Evolutionary conservation across 352 stramenopile genomes (phyloP), one percentile per base, ranked within the genome.

Genomic region (Phytophthora meadii): DNA sequence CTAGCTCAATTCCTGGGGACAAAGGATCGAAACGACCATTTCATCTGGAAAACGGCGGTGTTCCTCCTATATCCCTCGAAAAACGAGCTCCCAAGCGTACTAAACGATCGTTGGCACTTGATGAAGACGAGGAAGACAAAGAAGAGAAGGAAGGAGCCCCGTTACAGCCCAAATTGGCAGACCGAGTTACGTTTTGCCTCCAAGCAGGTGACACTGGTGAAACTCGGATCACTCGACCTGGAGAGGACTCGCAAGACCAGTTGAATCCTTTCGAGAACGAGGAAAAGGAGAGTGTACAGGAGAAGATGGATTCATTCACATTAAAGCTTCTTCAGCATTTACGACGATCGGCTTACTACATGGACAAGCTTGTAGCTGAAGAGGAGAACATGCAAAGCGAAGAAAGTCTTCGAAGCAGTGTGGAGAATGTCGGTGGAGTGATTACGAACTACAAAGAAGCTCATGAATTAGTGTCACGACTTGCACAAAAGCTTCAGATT

Each of bases 241-340:
- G 79, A 0, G 78, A 89, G 37, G 82, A 89, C 34, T 90, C 75
- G 0, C 79, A 88, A 40, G 69, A 88, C 6, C 54, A 69, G 40
- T 48, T 7, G 3, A 71, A 37, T 14, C 36, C 28, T 46, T 55
- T 41, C 4, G 53, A 65, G n/a, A 57, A 71, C 28, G n/a, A 68
- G 37, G 30, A 69, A 36, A 75, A 71, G 15, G 65, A 79, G 25
- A 72, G 11, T 39, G 19, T 52, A 1, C 70, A 86, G 17, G 81
- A 90, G 15, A 80, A 81, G 32, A 65, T 86, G 57, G 65, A 74
- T 17, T 74, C 36, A 6, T 79, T 71, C 15, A 77, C 73, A 4
- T n/a, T 78, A n/a, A 92, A 92, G 51, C 45, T 92, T 41, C 45
- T 90, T 10, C 82, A 90, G 51, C 84, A 94, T 62, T 41, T 94